Evolutionary conservation across 139 green algal genomes (phyloP).

Genomic region (Deuterostichococcus epilithicus): DNA sequence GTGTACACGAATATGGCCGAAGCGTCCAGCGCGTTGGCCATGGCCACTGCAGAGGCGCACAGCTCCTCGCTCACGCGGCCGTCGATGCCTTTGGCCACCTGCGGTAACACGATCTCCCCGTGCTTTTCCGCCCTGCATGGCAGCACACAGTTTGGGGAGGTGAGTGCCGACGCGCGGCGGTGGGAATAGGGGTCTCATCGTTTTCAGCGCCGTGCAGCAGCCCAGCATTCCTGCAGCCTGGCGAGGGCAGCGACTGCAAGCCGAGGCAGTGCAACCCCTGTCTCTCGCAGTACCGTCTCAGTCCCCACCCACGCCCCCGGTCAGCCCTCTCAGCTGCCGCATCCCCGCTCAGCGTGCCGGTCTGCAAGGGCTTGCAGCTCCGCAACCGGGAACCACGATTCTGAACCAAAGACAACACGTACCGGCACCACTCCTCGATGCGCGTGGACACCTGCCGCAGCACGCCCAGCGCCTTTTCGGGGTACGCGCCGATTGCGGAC

Average conservation of each 20-base stretch:
- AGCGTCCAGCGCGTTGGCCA: constrained; percentile 61
- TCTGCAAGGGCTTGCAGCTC: no score
- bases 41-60: constrained; percentile 57
- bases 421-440: constrained; percentile 56
- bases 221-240: no score
- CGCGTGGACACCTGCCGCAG: constrained; percentile 51
- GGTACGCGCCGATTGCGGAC: constrained; percentile 70
- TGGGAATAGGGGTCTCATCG: no score
- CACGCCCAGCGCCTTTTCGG: constrained; percentile 69
- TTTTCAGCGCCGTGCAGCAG: no score
- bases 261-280: no score
- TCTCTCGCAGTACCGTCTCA: no score
- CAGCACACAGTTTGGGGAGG: not conserved
- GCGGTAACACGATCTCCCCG: constrained; percentile 46
- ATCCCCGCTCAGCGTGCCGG: no score
- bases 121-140: constrained; percentile 42
- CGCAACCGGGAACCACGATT: no score
- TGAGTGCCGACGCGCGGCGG: not conserved
- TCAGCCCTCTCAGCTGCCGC: no score
- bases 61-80: constrained; percentile 64
- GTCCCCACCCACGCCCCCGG: no score
- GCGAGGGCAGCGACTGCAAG: no score
- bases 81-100: constrained; percentile 32
- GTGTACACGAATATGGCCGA: constrained; percentile 82
- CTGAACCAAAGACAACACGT: no score